Conservation (phyloP, 164 flowering plant species). For the Cinnamomum chago region DNA sequence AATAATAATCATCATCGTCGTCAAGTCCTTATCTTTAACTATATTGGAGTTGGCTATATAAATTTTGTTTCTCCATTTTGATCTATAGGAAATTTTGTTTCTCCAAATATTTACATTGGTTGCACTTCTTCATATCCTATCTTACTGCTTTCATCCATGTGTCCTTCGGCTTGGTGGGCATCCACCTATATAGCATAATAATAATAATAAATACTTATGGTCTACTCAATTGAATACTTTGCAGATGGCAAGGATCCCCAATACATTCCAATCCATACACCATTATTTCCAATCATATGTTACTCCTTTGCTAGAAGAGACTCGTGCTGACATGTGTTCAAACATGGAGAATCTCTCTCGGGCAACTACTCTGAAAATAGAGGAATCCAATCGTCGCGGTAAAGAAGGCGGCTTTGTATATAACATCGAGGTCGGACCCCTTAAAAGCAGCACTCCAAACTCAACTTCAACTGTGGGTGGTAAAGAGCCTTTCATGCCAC, state of each 20-base stretch:
- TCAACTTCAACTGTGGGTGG: conserved; percentile 1
- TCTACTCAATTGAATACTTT: neutral
- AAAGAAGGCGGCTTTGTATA: neutral
- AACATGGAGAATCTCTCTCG: conserved; percentile 36
- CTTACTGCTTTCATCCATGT: too few species aligned
- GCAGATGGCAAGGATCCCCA: conserved; percentile 54
- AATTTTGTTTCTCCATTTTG: too few species aligned
- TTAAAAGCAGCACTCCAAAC: neutral
- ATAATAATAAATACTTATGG: too few species aligned
- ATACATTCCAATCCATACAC: conserved; percentile 36
- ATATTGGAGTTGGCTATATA: too few species aligned
- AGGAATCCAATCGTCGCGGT: conserved; percentile 7
- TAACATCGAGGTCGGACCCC: neutral
- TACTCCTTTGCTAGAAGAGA: conserved; percentile 54
- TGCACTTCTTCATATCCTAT: neutral
- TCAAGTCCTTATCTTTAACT: too few species aligned
- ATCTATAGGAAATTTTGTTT: too few species aligned
- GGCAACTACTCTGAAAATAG: conserved; percentile 50
- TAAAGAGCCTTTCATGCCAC: conserved; percentile 38
- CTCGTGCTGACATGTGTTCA: conserved; percentile 43
- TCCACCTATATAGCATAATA: too few species aligned
- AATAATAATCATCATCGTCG: too few species aligned
- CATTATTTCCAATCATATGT: conserved; percentile 44
- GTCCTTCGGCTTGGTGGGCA: neutral
- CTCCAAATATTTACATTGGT: too few species aligned